Evolutionary conservation across 2,329 filamentous ascomycete species (phyloP).

Genomic region (Cordyceps tenuipes): DNA sequence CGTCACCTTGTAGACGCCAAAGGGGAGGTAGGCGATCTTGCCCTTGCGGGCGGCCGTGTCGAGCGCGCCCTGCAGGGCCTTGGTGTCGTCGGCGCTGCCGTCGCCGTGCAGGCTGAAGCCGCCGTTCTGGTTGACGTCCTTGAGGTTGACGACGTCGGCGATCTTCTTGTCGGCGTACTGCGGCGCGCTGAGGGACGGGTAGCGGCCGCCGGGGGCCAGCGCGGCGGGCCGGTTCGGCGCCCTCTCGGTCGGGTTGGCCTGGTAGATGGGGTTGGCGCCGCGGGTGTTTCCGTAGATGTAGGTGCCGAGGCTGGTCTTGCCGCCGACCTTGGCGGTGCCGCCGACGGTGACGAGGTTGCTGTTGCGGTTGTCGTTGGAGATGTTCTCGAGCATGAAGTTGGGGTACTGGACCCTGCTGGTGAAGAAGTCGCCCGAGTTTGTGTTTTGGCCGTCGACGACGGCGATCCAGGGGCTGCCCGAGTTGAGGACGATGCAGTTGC

Average conservation of each 20-base stretch:
- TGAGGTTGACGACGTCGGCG: slow-evolving; percentile 28
- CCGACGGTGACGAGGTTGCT: slow-evolving; percentile 14
- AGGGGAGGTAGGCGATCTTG: slow-evolving; percentile 48
- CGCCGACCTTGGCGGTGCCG: not conserved
- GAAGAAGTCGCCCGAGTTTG: slow-evolving; percentile 7
- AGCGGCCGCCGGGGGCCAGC: slow-evolving; percentile 30
- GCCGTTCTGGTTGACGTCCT: slow-evolving; percentile 7
- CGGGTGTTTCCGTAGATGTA: slow-evolving; percentile 36
- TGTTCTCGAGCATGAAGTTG: slow-evolving; percentile 13
- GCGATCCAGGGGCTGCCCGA: slow-evolving; percentile 4
- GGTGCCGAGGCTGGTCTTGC: slow-evolving; percentile 27
- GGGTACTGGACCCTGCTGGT: slow-evolving; percentile 5
- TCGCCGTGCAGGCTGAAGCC: slow-evolving; percentile 31
- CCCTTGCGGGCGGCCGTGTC: slow-evolving; percentile 37
- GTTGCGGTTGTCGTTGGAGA: slow-evolving; percentile 15
- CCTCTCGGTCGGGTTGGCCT: slow-evolving; percentile 22
- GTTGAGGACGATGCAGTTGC: slow-evolving; percentile 9
- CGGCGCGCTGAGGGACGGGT: slow-evolving; percentile 29
- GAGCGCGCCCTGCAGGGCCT: slow-evolving; percentile 49
- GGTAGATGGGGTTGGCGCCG: slow-evolving; percentile 30
- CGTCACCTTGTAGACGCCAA: slow-evolving; percentile 46
- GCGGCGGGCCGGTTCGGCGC: slow-evolving; percentile 24
- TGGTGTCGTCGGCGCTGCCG: slow-evolving; percentile 50
- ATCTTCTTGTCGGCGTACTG: slow-evolving; percentile 28
- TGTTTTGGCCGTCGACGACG: slow-evolving; percentile 5